Evolutionary conservation across 345 rosid species (phyloP), one percentile per base, ranked within the genome.

Genomic region (Salix suchowensis): DNA sequence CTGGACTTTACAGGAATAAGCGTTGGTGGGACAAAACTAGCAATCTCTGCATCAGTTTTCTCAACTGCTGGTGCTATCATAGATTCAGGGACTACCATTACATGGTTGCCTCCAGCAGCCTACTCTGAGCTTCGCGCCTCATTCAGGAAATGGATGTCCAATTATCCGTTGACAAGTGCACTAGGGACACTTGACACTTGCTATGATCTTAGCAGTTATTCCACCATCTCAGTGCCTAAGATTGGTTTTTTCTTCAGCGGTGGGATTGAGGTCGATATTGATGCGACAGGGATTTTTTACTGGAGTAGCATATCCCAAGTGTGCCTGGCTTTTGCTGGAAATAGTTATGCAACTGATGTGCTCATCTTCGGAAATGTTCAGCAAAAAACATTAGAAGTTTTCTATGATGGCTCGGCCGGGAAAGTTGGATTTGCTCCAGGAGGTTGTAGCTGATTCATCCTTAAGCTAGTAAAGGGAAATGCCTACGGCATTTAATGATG

Each of bases 301-400:
- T 72, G 16, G 28, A 79, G 42, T 16, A 69, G 71, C 6, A 6
- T 4, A 13, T 76, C 94, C 13, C 95, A 92, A 70, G 92, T 94
- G 64, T 94, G 98, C 78, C 79, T 94, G 67, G 98, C 92, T 14
- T 91, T 94, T 68, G 97, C 98, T 1, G 87, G 82, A 24, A 94
- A 92, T 71, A 76, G 83, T 48, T 89, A 86, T 32, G 89, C 88
- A 23, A 64, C 24, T 1, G 87, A 87, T 40, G 81, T 77, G 9
- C 84, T 81, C 0, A 91, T 92, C 1, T 86, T 89, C 7, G 98
- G 98, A 61, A 94, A 90, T 75, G 85, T 80, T 73, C 97, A 92
- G 82, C 98, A 94, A 68, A 74, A 79, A 80, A 90, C 90, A 36
- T 60, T 92, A 26, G 89, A 91, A 74, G 97, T 94, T 10, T 91